Evolutionary conservation across 2,329 filamentous ascomycete genomes (phyloP).

Genomic region (Cladobotryum mycophilum): DNA sequence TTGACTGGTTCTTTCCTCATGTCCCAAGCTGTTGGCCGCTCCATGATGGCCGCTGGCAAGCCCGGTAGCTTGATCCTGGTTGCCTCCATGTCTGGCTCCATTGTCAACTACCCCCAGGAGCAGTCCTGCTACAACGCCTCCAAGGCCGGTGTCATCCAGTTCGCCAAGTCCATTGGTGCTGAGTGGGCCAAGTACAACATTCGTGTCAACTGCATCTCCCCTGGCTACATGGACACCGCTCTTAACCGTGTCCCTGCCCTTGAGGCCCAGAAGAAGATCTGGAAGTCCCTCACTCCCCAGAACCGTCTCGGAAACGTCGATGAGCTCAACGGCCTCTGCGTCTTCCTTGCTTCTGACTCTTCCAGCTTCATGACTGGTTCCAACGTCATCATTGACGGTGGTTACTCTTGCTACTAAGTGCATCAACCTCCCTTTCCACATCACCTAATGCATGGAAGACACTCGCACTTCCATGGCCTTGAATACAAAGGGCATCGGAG

Average conservation of each 20-base stretch:
- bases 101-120: constrained; percentile 83
- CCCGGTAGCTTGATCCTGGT: constrained; percentile 70
- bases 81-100: constrained; percentile 73
- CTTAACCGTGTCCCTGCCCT: constrained; percentile 72
- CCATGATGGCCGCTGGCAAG: constrained; percentile 67
- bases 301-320: constrained; percentile 65
- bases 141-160: constrained; percentile 73
- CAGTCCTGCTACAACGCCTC: constrained; percentile 79
- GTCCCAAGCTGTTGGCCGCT: constrained; percentile 62
- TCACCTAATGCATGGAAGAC: constrained; percentile 7
- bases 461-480: constrained; percentile 1
- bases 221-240: constrained; percentile 82
- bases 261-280: constrained; percentile 77
- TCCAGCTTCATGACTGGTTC: constrained; percentile 72
- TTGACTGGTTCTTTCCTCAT: constrained; percentile 73
- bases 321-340: constrained; percentile 70
- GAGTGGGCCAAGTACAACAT: constrained; percentile 80
- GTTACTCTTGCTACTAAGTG: constrained; percentile 56
- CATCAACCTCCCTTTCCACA: constrained; percentile 1
- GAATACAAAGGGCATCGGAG: constrained; percentile 2
- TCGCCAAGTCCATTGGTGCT: constrained; percentile 73
- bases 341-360: constrained; percentile 69
- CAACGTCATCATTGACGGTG: constrained; percentile 66
- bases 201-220: constrained; percentile 77
- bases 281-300: constrained; percentile 68